Evolutionary conservation across 805 yeast species (phyloP).

Genomic region (Kazachstania taianensis): DNA sequence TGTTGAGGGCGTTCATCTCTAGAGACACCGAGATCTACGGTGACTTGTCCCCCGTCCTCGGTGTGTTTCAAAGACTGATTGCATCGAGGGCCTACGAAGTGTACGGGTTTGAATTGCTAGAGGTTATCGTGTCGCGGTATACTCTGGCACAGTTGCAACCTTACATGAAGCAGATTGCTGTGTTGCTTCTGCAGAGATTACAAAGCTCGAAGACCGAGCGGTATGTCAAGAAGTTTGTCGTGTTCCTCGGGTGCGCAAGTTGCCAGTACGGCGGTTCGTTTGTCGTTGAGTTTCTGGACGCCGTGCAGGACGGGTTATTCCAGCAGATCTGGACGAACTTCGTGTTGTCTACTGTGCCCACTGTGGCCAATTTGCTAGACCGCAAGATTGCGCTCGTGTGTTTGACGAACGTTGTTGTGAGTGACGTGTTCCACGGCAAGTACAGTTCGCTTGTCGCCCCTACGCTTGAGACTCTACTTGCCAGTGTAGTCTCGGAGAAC

Average conservation of each 20-base stretch:
- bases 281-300: slow-evolving; percentile 54
- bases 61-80: slow-evolving; percentile 91
- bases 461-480: slow-evolving; percentile 36
- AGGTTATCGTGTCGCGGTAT: slow-evolving; percentile 50
- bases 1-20: slow-evolving; percentile 56
- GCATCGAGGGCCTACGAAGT: slow-evolving; percentile 74
- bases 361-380: slow-evolving; percentile 42
- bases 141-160: slow-evolving; percentile 41
- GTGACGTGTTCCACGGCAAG: slow-evolving; percentile 29
- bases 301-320: slow-evolving; percentile 54
- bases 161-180: slow-evolving; percentile 61
- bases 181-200: slow-evolving; percentile 67
- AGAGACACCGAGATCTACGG: slow-evolving; percentile 29
- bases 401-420: slow-evolving; percentile 34
- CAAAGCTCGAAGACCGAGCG: slow-evolving; percentile 76
- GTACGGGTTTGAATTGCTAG: slow-evolving; percentile 78
- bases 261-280: slow-evolving; percentile 42
- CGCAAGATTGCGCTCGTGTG: slow-evolving; percentile 48
- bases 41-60: slow-evolving; percentile 70
- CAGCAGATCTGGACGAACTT: slow-evolving; percentile 39
- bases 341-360: slow-evolving; percentile 33
- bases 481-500: slow-evolving; percentile 31
- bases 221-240: slow-evolving; percentile 58
- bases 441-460: slow-evolving; percentile 34
- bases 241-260: slow-evolving; percentile 48